Evolutionary conservation across 345 rosid species (phyloP), one percentile per base, ranked within the genome.

Genomic region (Viola odorata): DNA sequence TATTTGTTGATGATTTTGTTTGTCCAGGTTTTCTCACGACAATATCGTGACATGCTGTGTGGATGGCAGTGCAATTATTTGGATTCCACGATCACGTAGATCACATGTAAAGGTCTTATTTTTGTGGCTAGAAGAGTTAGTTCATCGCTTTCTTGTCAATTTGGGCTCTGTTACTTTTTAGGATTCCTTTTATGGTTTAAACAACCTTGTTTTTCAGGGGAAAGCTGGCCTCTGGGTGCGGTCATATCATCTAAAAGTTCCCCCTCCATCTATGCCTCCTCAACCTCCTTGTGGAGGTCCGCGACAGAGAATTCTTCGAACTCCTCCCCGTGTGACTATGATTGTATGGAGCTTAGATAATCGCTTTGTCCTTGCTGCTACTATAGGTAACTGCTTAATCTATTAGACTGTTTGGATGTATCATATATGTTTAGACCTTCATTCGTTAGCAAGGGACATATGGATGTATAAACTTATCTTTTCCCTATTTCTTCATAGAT

Each of bases 51-150:
- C 99, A 10, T 95, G 97, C 75, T 95, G 97, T 69, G 95, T 89
- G 37, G 99, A 95, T 78, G 99, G 99, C 64, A 95, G 99, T 82
- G 99, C 99, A 78, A 95, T 91, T 65, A 91, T 95, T 65, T 95
- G 97, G 97, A 81, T 85, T 75, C 96, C 96, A 48, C 88, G 78
- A 81, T 86, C 94, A 57, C 89, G 99, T 60, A 82, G 92, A 81
- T 85, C 91, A 44, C 95, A 88, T 80, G 99, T 95, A 85, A n/a
- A 88, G 58, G 58, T 68, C 38, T 5, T n/a, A n/a, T 47, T 40
- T 45, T 36, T 17, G 37, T 32, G 51, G 38, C 12, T 23, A 40
- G 3, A 12, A 8, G 7, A 55, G 39, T 11, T n/a, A 7, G 16
- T 41, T 13, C 12, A 8, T 12, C 54, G 15, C 32, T 44, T n/a